phyloP scores from a whole-genome alignment of 495 filamentous ascomycete species.

The Saxophila tyrrhenica region DNA sequence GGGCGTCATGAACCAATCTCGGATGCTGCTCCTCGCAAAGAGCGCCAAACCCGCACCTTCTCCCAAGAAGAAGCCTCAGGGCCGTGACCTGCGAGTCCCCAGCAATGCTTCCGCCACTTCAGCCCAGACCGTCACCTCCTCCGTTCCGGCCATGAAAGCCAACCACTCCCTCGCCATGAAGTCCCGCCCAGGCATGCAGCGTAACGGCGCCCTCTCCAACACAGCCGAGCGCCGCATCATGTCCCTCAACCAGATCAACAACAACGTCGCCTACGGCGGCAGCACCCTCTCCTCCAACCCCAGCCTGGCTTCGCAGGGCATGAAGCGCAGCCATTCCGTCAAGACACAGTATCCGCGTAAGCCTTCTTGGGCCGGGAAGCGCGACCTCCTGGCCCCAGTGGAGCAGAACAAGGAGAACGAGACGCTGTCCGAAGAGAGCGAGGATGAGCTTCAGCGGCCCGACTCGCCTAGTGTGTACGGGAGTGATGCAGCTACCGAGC shows the following conservation, averaged over 20 bases:
- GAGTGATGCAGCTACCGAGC: constrained; percentile 43
- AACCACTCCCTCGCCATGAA: constrained; percentile 35
- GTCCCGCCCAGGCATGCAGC: constrained; percentile 30
- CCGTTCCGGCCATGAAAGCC: constrained; percentile 24
- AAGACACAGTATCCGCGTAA: constrained; percentile 56
- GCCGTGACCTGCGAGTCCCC: constrained; percentile 52
- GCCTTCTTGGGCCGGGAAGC: constrained; percentile 54
- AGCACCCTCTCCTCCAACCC: constrained; percentile 37
- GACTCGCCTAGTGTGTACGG: constrained; percentile 22
- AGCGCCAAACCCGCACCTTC: constrained; percentile 28
- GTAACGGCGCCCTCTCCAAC: constrained; percentile 27
- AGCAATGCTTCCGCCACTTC: constrained; percentile 36
- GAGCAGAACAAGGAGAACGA: constrained; percentile 55
- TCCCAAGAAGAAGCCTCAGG: constrained; percentile 44
- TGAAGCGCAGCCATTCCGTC: constrained; percentile 63
- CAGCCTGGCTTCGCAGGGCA: constrained; percentile 25
- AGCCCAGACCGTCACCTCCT: constrained; percentile 25
- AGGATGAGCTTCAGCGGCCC: constrained; percentile 19
- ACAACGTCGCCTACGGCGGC: constrained; percentile 53
- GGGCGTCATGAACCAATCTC: constrained; percentile 89
- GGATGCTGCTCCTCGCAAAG: constrained; percentile 62
- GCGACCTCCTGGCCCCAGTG: constrained; percentile 28
- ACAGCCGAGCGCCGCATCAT: constrained; percentile 62
- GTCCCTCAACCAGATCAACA: constrained; percentile 75
- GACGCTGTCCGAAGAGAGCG: constrained; percentile 32